Percentiles rank a stretch among this genome's conserved stretches.
These are phyloP conservation scores for Talaromyces proteolyticus DNA, from an alignment of 495 filamentous ascomycete species.

Conservation along the genomic window DNA sequence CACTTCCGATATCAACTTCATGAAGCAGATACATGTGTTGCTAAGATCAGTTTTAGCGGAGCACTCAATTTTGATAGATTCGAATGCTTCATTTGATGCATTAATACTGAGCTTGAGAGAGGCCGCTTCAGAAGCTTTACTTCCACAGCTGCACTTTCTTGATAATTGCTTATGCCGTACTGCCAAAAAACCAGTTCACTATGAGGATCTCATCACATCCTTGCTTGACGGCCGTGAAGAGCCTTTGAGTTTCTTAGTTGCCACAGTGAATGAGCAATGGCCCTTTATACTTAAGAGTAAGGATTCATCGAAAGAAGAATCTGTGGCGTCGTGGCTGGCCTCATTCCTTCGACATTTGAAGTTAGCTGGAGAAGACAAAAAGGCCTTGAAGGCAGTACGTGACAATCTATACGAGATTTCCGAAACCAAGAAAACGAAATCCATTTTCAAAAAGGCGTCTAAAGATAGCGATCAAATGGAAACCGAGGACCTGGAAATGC, in stretches of 20 bases:
- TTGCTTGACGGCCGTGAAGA: slow-evolving; percentile 29
- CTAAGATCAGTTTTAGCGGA: slow-evolving; percentile 29
- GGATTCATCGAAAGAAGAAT: slow-evolving; percentile 24
- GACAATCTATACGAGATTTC: slow-evolving; percentile 30
- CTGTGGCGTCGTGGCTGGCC: slow-evolving; percentile 51
- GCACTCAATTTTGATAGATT: slow-evolving; percentile 25
- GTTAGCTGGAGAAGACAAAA: slow-evolving; percentile 33
- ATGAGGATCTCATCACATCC: slow-evolving; percentile 45
- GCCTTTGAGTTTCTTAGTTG: slow-evolving; percentile 47
- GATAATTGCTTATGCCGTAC: slow-evolving; percentile 74
- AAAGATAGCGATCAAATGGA: slow-evolving; percentile 23
- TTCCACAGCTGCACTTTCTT: slow-evolving; percentile 51
- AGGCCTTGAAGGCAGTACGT: slow-evolving; percentile 33
- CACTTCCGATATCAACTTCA: slow-evolving; percentile 27
- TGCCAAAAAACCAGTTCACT: slow-evolving; percentile 68
- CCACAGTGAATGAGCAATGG: slow-evolving; percentile 71
- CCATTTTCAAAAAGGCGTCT: slow-evolving; percentile 34
- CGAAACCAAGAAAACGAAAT: slow-evolving; percentile 29
- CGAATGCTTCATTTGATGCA: slow-evolving; percentile 26
- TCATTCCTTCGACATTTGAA: slow-evolving; percentile 39
- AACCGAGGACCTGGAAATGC: slow-evolving; percentile 16
- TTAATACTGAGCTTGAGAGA: slow-evolving; percentile 37
- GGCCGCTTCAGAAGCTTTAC: slow-evolving; percentile 25
- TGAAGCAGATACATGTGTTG: slow-evolving; percentile 25
- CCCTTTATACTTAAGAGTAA: slow-evolving; percentile 55